Evolutionary conservation across 257 asterid species (phyloP).

Genomic region (Agastache rugosa): DNA sequence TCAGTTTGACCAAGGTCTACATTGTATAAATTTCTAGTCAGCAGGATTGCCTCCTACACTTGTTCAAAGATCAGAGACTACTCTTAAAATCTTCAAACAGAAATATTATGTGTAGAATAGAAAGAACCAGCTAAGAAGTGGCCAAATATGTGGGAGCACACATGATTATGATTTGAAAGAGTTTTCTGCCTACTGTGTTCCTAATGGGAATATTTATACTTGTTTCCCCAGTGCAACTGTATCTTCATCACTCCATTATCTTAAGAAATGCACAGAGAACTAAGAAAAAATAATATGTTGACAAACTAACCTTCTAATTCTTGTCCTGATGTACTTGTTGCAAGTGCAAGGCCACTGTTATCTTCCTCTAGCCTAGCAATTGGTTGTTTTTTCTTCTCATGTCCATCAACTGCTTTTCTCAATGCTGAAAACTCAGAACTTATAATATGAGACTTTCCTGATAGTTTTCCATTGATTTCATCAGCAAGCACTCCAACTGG

Average conservation of each 20-base stretch:
- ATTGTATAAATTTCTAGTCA: too few relatives aligned
- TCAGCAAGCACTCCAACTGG: constrained; percentile 83
- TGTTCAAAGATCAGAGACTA: too few relatives aligned
- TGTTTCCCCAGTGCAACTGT: not conserved
- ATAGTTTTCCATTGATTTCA: constrained; percentile 74
- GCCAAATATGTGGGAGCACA: not conserved
- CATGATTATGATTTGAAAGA: too few relatives aligned
- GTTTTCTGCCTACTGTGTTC: not conserved
- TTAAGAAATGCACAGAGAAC: too few relatives aligned
- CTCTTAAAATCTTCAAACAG: too few relatives aligned
- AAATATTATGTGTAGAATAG: too few relatives aligned
- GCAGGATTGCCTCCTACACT: too few relatives aligned
- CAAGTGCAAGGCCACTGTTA: constrained; percentile 43
- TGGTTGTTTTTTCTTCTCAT: constrained; percentile 48
- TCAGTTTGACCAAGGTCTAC: too few relatives aligned
- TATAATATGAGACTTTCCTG: constrained; percentile 61
- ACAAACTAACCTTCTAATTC: constrained; percentile 61
- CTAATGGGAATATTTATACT: not conserved
- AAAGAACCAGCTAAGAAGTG: too few relatives aligned
- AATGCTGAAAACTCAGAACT: constrained; percentile 55
- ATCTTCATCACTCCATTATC: not conserved
- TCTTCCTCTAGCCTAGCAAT: constrained; percentile 56
- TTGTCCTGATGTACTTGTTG: constrained; percentile 44
- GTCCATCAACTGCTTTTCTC: constrained; percentile 66
- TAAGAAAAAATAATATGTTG: not conserved